Evolutionary conservation across 2,329 filamentous ascomycete species (phyloP), one percentile per base, ranked within the genome.

Genomic region (Ascochyta rabiei): DNA sequence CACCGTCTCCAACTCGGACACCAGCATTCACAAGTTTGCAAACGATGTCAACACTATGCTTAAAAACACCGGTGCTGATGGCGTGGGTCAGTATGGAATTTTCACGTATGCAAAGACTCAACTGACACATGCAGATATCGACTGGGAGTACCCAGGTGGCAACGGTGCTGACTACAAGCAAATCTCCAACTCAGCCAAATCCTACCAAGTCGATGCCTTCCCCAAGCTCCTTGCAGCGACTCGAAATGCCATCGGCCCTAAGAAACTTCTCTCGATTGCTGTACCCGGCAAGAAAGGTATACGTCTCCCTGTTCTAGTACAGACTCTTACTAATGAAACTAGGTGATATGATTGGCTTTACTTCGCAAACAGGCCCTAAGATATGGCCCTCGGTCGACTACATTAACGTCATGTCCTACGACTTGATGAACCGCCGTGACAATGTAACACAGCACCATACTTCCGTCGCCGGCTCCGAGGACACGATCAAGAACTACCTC

Each of bases 331-430:
- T 53, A 19, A 65, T 45, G 15, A 76, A 34, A 75, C 76, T 13
- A 59, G 60, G 41, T 12, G 88, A 90, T 65, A 88, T 90, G 84
- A 81, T 90, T 4, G 87, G 85, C n/a, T 90, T 84, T 67, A 87
- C 81, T 0, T 57, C 76, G 5, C 72, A 80, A 21, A 83, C 83
- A 7, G 78, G 85, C 0, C 84, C 85, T 1, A 75, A 79, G 52
- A 88, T 90, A 61, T 84, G 82, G 76, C 68, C 76, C 12, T 77
- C 79, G 1, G 81, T 89, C 16, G 86, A 90, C 68, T 87, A 86
- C 65, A 78, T 90, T 66, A 90, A 90, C 62, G 64, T 90, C 59
- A 90, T 90, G 87, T 81, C 83, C 1, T 90, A 90, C 69, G 88
- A 91, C 67, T 69, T 91, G 42, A 87, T 89, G 82, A 90, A 89